Base-by-base conservation (phyloP, 1,139 yeast genomes). In the Geotrichum cucujoidarum region DNA sequence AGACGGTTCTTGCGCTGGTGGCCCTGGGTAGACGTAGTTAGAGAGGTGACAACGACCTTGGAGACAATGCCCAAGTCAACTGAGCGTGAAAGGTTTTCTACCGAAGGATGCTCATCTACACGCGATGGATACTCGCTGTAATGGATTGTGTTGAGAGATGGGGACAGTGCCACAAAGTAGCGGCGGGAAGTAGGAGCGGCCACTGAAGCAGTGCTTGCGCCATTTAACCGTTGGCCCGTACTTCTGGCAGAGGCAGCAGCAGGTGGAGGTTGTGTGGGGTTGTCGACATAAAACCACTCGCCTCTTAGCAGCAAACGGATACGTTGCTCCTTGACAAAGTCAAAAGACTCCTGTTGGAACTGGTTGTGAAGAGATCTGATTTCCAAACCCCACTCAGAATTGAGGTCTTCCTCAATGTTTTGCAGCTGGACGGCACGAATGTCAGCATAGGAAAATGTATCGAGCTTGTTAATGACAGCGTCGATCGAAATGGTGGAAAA, bases 291-390 rank as follows among this genome's bases (percentile, higher is more conserved):
- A n/a, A 85, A 92, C 95, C 95, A 87, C 2, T 87, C 77, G 3
- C 96, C 95, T 57, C 77, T 79, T 35, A 87, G 77, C 46, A 88
- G 66, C 58, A 81, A 81, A 48, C 83, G 68, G 39, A 83, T 79
- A 57, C 94, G 73, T 65, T 86, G 95, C 61, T 84, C 92, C 51
- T 78, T 74, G n/a, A 86, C 89, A 61, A 84, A 85, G 45, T 82
- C 83, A 55, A 75, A 70, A 0, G 83, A 87, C 60, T 87, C 90
- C 16, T 68, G 66, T 4, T 74, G 65, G 52, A 85, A 70, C 44
- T 73, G 67, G 11, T 67, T 66, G 59, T 78, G 76, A 58, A 87
- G 82, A 34, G 69, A 74, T 7, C 62, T 53, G 42, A 78, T 69
- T 49, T 71, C 68, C 2, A 55, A 53, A n/a, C 66, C 60, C 73